Conservation (phyloP, 305 asterid genomes). For the Fraxinus platypoda region DNA sequence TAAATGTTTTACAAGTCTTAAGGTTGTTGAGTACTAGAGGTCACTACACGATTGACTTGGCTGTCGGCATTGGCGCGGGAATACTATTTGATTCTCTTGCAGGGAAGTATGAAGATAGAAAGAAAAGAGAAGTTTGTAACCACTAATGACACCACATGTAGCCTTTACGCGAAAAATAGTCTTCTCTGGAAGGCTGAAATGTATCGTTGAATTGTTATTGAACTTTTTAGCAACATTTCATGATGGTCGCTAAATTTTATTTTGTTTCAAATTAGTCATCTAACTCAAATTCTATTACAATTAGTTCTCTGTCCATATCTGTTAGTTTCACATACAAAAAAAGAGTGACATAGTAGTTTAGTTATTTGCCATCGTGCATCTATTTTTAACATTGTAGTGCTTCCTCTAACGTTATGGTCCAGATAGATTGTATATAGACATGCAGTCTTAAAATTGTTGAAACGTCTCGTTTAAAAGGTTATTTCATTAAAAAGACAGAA, state of each 20-base stretch:
- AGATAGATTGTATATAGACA: no score
- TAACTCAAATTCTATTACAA: not conserved
- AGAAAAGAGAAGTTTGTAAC: slow-evolving; percentile 27
- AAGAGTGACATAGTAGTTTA: not conserved
- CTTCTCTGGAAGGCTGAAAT: not conserved
- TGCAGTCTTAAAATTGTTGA: no score
- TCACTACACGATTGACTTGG: slow-evolving; percentile 90
- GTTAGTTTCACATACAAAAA: not conserved
- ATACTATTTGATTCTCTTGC: slow-evolving; percentile 72
- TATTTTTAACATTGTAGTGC: no score
- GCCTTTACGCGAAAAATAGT: not conserved
- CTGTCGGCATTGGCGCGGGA: slow-evolving; percentile 87
- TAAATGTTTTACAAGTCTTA: slow-evolving; percentile 65
- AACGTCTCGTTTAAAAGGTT: no score
- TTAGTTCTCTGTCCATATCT: not conserved
- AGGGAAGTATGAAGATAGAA: slow-evolving; percentile 56
- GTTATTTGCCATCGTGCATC: not conserved
- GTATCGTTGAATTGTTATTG: not conserved
- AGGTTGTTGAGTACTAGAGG: slow-evolving; percentile 85
- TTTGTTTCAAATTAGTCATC: not conserved
- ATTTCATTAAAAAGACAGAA: no score
- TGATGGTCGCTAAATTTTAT: not conserved
- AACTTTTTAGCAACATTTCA: not conserved
- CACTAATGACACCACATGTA: slow-evolving; percentile 15
- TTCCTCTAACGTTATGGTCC: no score